A percentile compares a stretch with the other conserved stretches of the same genome.
Conservation (phyloP, 1,139 yeast genomes). For the Yamadazyma dushanensis region DNA sequence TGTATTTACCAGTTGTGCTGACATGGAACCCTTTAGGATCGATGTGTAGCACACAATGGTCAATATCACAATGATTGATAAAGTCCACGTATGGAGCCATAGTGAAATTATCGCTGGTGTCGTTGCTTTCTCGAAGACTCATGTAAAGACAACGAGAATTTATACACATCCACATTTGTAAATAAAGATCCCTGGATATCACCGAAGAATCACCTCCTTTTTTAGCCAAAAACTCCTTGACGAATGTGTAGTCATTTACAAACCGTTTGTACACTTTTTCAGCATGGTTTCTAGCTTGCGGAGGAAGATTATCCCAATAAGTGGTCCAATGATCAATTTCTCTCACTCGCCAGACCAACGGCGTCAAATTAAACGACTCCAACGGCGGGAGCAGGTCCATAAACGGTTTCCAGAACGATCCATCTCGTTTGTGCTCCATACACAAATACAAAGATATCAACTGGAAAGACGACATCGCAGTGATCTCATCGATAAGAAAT, state of each 20-base stretch:
- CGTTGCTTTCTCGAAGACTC: constrained; percentile 55
- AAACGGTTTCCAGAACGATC: constrained; percentile 67
- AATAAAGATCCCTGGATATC: constrained; percentile 7
- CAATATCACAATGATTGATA: constrained; percentile 68
- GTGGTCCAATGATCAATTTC: constrained; percentile 22
- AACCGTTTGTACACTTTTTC: constrained; percentile 38
- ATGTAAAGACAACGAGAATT: constrained; percentile 90
- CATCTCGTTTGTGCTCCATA: constrained; percentile 41
- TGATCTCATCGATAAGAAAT: constrained; percentile 28
- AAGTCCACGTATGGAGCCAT: constrained; percentile 92
- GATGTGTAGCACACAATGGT: constrained; percentile 52
- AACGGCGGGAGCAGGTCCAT: constrained; percentile 54
- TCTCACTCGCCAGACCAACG: constrained; percentile 51
- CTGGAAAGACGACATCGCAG: constrained; percentile 46
- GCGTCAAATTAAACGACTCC: constrained; percentile 49
- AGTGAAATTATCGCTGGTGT: constrained; percentile 67
- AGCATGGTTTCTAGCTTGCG: constrained; percentile 33
- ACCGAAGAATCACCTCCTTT: constrained; percentile 8
- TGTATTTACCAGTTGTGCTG: constrained; percentile 35
- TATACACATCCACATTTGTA: constrained; percentile 80
- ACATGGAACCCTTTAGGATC: constrained; percentile 55
- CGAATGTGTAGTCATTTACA: constrained; percentile 33
- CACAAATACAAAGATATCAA: constrained; percentile 48
- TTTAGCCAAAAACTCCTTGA: constrained; percentile 22
- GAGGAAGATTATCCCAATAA: constrained; percentile 40